Evolutionary conservation across 768 basidiomycete species (phyloP).

Genomic region (Suillus subalutaceus): DNA sequence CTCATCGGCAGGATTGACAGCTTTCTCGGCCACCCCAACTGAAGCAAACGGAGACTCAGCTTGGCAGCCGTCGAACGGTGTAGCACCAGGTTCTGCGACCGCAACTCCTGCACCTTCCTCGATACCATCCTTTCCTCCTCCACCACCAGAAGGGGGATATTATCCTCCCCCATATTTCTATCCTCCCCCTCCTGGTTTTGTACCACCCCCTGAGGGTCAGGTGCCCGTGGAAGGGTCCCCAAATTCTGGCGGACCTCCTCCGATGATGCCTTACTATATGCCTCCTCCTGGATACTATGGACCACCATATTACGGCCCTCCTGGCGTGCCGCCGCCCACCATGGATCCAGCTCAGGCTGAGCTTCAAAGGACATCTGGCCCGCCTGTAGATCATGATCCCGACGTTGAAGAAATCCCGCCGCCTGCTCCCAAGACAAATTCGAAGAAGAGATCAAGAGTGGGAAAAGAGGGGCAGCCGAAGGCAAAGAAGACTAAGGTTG

Average conservation of each 20-base stretch:
- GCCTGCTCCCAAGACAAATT: conserved; percentile 21
- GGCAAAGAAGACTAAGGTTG: conserved; percentile 36
- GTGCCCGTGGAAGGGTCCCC: conserved; percentile 33
- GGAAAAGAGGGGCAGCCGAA: conserved; percentile 34
- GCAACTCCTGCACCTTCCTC: conserved; percentile 25
- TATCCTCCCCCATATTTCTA: conserved; percentile 38
- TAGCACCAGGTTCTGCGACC: conserved; percentile 18
- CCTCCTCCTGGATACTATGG: conserved; percentile 43
- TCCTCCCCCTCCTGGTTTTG: conserved; percentile 44
- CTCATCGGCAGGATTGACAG: conserved; percentile 19
- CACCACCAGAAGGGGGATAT: conserved; percentile 45
- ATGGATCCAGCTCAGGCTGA: conserved; percentile 31
- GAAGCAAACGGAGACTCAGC: conserved; percentile 30
- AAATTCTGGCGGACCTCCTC: conserved; percentile 32
- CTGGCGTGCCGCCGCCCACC: conserved; percentile 35
- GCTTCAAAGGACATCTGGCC: conserved; percentile 22
- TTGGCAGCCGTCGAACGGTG: conserved; percentile 34
- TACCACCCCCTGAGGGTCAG: conserved; percentile 40
- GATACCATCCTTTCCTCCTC: conserved; percentile 30
- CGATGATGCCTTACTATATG: conserved; percentile 39
- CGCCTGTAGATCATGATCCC: conserved; percentile 16
- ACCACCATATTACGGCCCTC: conserved; percentile 32
- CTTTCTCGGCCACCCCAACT: conserved; percentile 13
- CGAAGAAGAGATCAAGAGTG: conserved; percentile 33
- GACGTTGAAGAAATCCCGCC: conserved; percentile 19